These are phyloP conservation scores for Platanthera guangdongensis DNA, from an alignment of 106 monocot genomes.

Conservation along the genomic window DNA sequence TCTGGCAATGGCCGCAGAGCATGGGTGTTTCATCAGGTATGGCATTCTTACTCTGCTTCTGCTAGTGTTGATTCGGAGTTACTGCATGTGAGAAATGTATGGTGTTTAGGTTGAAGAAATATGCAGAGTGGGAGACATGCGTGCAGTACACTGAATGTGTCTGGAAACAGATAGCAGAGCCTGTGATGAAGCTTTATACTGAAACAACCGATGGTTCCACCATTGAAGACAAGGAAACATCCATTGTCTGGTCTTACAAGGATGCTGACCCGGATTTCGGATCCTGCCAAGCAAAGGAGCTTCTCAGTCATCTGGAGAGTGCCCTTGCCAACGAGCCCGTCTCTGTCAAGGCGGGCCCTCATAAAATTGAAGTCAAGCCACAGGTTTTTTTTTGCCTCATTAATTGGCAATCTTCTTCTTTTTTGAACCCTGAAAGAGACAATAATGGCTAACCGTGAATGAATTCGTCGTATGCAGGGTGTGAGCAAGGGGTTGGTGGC, in stretches of 20 bases:
- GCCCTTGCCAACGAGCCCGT: slow-evolving; percentile 11
- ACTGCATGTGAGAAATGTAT: background rate
- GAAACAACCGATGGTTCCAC: slow-evolving; percentile 13
- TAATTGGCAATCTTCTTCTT: background rate
- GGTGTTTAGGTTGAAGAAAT: slow-evolving; percentile 1
- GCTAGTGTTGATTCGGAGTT: background rate
- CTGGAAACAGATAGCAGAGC: slow-evolving; percentile 11
- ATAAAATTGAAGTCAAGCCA: slow-evolving; percentile 10
- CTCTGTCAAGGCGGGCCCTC: slow-evolving; percentile 2
- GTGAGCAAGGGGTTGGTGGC: slow-evolving; percentile 62
- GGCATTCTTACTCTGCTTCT: background rate
- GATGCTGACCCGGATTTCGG: slow-evolving; percentile 12
- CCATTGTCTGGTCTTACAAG: slow-evolving; percentile 9
- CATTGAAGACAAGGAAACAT: slow-evolving; percentile 14
- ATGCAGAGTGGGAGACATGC: slow-evolving; percentile 6
- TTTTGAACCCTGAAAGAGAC: background rate
- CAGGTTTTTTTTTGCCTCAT: background rate
- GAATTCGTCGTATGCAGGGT: slow-evolving; percentile 28
- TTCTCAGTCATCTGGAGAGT: slow-evolving; percentile 9
- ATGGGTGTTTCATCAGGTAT: slow-evolving; percentile 42
- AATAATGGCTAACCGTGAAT: background rate
- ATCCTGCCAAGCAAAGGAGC: slow-evolving; percentile 12
- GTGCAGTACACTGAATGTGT: slow-evolving; percentile 3
- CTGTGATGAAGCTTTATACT: slow-evolving; percentile 10
- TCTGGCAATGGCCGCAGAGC: slow-evolving; percentile 37